Evolutionary conservation across 441 rosid species (phyloP).

Genomic region (Daphne laureola): DNA sequence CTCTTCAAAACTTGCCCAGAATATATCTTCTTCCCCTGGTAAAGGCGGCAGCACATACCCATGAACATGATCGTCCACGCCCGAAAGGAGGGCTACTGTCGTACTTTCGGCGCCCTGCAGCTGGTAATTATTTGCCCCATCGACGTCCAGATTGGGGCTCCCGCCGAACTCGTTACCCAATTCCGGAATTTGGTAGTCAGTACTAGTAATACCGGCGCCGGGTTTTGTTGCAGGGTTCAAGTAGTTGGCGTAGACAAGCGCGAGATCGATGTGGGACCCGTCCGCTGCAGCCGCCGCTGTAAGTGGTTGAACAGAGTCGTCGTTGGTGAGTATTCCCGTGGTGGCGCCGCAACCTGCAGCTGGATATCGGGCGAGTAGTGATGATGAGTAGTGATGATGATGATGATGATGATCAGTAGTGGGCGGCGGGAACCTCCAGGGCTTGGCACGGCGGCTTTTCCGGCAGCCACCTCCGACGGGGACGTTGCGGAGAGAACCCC

Average conservation of each 20-base stretch:
- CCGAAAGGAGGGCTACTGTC: too few species aligned
- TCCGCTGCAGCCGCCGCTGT: constrained; percentile 15
- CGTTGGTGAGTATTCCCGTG: constrained; percentile 12
- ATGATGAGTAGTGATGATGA: not conserved
- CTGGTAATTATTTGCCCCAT: too few species aligned
- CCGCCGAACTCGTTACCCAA: constrained; percentile 15
- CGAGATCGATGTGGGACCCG: constrained; percentile 46
- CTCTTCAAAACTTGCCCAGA: constrained; percentile 37
- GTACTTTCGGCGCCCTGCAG: too few species aligned
- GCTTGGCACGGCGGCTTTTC: constrained; percentile 44
- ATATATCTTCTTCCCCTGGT: constrained; percentile 42
- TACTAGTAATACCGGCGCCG: not conserved
- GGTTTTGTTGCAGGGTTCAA: constrained; percentile 39
- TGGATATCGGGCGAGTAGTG: not conserved
- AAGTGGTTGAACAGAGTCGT: not conserved
- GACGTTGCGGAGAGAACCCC: constrained; percentile 57
- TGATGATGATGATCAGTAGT: not conserved
- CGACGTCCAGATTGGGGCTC: not conserved
- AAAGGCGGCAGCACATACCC: constrained; percentile 47
- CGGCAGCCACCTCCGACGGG: constrained; percentile 67
- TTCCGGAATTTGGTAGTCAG: constrained; percentile 19
- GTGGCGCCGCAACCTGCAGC: constrained; percentile 7
- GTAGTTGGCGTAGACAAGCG: constrained; percentile 67
- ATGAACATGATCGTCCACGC: not conserved
- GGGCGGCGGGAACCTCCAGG: constrained; percentile 27